Evolutionary conservation across 169 alveolate species (phyloP).

Genomic region (Plasmodium sp.): DNA sequence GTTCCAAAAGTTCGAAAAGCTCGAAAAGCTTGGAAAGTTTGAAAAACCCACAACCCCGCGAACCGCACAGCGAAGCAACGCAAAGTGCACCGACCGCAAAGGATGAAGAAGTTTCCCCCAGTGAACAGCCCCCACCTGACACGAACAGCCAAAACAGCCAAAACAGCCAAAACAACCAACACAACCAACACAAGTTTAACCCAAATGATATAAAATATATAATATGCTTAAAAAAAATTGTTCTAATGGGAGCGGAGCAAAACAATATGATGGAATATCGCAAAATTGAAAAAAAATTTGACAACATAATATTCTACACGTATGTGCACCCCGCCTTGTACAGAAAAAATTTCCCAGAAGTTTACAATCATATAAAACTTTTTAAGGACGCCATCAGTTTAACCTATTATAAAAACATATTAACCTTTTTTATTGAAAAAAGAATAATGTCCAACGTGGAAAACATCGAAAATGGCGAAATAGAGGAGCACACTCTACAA

Average conservation of each 20-base stretch:
- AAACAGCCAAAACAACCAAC: background rate
- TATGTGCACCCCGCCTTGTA: background rate
- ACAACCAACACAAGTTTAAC: background rate
- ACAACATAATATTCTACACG: slow-evolving; percentile 38
- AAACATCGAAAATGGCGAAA: slow-evolving; percentile 1
- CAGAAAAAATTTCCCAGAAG: background rate
- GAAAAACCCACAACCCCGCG: background rate
- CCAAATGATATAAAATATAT: slow-evolving; percentile 45
- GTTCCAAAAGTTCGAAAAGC: background rate
- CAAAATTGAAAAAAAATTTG: slow-evolving; percentile 29
- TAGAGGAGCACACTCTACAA: slow-evolving; percentile 10
- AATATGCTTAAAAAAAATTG: slow-evolving; percentile 42
- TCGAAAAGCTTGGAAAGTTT: background rate
- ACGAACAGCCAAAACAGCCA: background rate
- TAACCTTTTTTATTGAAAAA: slow-evolving; percentile 52
- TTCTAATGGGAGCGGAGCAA: slow-evolving; percentile 50
- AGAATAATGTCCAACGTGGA: background rate
- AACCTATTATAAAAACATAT: slow-evolving; percentile 36
- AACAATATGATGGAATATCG: slow-evolving; percentile 13
- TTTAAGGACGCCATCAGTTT: slow-evolving; percentile 33
- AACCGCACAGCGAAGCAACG: background rate
- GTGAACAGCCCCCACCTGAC: background rate
- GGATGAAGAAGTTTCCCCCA: background rate
- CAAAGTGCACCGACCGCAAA: background rate
- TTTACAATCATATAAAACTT: slow-evolving; percentile 30